A percentile compares a stretch with the other conserved stretches of the same genome.
Evolutionary conservation across 345 rosid genomes (phyloP).

Genomic region (Eucalyptus regnans): DNA sequence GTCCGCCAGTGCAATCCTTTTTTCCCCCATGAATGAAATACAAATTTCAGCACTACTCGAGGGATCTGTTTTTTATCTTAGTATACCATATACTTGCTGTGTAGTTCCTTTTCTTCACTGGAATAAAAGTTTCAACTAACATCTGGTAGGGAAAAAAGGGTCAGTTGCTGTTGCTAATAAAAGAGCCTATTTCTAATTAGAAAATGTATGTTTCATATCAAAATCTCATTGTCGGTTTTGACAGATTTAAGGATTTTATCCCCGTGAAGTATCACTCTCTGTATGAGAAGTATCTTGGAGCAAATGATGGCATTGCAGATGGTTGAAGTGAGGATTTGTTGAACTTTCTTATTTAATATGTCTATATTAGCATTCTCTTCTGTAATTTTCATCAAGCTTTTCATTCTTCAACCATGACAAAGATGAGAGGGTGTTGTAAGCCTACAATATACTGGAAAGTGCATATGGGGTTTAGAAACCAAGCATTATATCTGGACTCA

Average conservation of each 20-base stretch:
- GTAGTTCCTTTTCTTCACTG: not conserved
- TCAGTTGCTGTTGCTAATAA: not conserved
- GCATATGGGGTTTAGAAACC: not conserved
- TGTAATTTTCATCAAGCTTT: not conserved
- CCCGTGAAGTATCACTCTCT: constrained; percentile 52
- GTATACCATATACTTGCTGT: not conserved
- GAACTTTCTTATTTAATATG: not conserved
- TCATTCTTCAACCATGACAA: not conserved
- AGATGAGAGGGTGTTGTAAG: not conserved
- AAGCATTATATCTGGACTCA: not conserved
- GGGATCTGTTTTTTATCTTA: not conserved
- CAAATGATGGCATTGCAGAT: constrained; percentile 6
- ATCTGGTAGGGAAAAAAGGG: not conserved
- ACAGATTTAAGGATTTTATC: constrained; percentile 81
- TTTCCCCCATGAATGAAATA: not conserved
- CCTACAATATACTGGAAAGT: not conserved
- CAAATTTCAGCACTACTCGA: not conserved
- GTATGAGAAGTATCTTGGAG: constrained; percentile 59
- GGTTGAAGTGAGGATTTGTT: constrained; percentile 5
- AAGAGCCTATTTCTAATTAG: not conserved
- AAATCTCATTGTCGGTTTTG: not conserved
- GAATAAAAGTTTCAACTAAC: not conserved
- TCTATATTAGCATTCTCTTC: not conserved
- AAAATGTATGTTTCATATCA: not conserved
- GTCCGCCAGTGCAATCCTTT: not conserved